phyloP scores from a whole-genome alignment of 129 eudicot genomes.

The Calendula officinalis region DNA sequence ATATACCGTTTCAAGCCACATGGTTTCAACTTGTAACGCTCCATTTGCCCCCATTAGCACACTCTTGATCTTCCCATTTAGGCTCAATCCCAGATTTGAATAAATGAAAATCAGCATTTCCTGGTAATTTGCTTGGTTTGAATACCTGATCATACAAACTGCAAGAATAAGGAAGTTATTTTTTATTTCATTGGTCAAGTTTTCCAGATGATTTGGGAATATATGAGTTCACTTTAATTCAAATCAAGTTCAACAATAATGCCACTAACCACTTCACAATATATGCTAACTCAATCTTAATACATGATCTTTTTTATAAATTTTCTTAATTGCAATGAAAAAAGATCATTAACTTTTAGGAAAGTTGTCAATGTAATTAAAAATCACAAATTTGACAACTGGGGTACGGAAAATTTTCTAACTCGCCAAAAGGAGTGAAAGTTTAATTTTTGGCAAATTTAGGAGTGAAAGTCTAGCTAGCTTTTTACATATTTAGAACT shows the following conservation, averaged over 20 bases:
- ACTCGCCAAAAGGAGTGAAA: no score
- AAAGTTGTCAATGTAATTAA: no score
- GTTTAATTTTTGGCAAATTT: no score
- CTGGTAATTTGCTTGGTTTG: slow-evolving; percentile 74
- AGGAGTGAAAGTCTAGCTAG: no score
- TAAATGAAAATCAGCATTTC: slow-evolving; percentile 81
- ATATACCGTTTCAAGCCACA: slow-evolving; percentile 71
- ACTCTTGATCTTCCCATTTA: slow-evolving; percentile 96
- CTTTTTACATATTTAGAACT: no score
- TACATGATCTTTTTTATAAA: no score
- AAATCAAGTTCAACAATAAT: slow-evolving; percentile 13
- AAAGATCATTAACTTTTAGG: no score
- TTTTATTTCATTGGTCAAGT: not conserved
- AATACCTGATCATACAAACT: slow-evolving; percentile 91
- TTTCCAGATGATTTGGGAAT: not conserved
- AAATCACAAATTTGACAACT: no score
- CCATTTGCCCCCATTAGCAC: slow-evolving; percentile 98
- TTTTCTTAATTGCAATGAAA: no score
- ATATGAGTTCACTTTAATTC: not conserved
- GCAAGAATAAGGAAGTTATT: slow-evolving; percentile 42
- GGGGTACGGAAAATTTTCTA: no score
- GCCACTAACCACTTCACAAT: no score
- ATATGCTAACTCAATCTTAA: no score
- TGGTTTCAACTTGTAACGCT: slow-evolving; percentile 54
- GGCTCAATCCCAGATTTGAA: slow-evolving; percentile 90